Conservation (phyloP, 164 flowering plant species). For the Tetrastigma voinierianum region DNA sequence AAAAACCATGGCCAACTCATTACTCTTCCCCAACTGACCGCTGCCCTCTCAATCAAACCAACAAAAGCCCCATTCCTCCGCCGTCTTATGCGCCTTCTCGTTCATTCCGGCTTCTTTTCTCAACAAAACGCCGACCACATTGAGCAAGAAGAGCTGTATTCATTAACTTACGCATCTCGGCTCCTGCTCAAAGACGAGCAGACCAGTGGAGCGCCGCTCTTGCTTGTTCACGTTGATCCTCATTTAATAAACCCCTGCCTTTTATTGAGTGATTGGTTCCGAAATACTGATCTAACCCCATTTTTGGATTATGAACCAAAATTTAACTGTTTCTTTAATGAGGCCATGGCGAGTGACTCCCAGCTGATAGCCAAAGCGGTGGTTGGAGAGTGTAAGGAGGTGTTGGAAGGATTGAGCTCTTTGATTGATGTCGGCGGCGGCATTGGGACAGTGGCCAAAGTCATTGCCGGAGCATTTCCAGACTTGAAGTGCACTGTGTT, state of each 20-base stretch:
- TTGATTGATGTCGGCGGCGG: slow-evolving; percentile 31
- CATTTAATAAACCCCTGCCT: slow-evolving; percentile 15
- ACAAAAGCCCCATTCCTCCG: slow-evolving; percentile 18
- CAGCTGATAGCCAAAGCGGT: slow-evolving; percentile 6
- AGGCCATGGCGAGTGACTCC: slow-evolving; percentile 22
- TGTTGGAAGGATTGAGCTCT: slow-evolving; percentile 22
- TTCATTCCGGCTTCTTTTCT: slow-evolving; percentile 27
- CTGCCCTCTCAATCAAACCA: slow-evolving; percentile 17
- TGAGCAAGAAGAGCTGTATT: slow-evolving; percentile 18
- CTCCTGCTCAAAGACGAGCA: slow-evolving; percentile 32
- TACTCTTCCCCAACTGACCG: slow-evolving; percentile 17
- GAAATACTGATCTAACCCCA: slow-evolving; percentile 11
- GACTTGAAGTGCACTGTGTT: slow-evolving; percentile 21
- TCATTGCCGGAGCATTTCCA: slow-evolving; percentile 23
- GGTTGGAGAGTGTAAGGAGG: slow-evolving; percentile 11
- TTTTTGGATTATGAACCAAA: slow-evolving; percentile 19
- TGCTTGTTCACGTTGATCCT: slow-evolving; percentile 29
- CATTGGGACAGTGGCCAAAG: slow-evolving; percentile 19
- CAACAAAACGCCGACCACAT: background rate
- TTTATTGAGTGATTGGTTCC: slow-evolving; percentile 21
- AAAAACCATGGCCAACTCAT: slow-evolving; percentile 36
- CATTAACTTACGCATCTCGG: slow-evolving; percentile 29
- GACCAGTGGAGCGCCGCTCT: slow-evolving; percentile 11
- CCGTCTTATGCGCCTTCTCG: slow-evolving; percentile 35
- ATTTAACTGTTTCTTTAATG: slow-evolving; percentile 8